A percentile compares a stretch with the other conserved stretches of the same genome.
These are phyloP conservation scores for Wickerhamiella australiensis DNA, from an alignment of 805 yeast genomes.

Conservation along the genomic window DNA sequence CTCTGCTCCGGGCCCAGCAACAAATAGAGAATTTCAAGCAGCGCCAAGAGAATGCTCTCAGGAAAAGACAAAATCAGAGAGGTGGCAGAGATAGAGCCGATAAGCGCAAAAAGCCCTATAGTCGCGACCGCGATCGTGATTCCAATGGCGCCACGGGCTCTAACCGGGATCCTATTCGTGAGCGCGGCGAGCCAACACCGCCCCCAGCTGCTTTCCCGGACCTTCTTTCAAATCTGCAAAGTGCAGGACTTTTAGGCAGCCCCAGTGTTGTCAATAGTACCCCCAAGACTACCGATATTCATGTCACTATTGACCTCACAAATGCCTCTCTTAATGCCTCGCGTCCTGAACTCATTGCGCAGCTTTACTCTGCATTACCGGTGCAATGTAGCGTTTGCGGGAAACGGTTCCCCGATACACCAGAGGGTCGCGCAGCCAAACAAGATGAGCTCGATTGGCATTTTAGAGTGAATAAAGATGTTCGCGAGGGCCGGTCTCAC, in stretches of 20 bases:
- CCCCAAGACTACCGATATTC: conserved; percentile 7
- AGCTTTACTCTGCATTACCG: conserved; percentile 48
- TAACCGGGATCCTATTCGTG: conserved; percentile 1
- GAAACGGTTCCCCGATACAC: conserved; percentile 58
- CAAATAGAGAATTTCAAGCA: conserved; percentile 22
- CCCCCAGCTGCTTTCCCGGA: not conserved
- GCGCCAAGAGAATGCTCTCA: not conserved
- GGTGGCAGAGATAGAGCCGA: not conserved
- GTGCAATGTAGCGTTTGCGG: conserved; percentile 86
- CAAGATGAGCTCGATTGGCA: conserved; percentile 90
- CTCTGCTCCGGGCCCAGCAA: conserved; percentile 24
- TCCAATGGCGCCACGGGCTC: conserved; percentile 7
- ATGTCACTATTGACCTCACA: conserved; percentile 22
- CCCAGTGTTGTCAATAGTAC: not conserved
- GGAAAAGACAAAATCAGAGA: conserved; percentile 5
- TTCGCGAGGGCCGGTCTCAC: conserved; percentile 44
- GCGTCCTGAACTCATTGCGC: conserved; percentile 26
- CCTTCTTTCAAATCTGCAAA: conserved; percentile 21
- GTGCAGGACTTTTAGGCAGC: conserved; percentile 22
- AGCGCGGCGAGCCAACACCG: not conserved
- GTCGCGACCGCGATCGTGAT: conserved; percentile 3
- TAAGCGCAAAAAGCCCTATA: conserved; percentile 9
- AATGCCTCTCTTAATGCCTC: conserved; percentile 26
- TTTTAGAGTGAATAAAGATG: conserved; percentile 74
- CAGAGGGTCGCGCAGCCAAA: conserved; percentile 40